Evolutionary conservation across 129 eudicot genomes (phyloP).

Genomic region (Arctium lappa): DNA sequence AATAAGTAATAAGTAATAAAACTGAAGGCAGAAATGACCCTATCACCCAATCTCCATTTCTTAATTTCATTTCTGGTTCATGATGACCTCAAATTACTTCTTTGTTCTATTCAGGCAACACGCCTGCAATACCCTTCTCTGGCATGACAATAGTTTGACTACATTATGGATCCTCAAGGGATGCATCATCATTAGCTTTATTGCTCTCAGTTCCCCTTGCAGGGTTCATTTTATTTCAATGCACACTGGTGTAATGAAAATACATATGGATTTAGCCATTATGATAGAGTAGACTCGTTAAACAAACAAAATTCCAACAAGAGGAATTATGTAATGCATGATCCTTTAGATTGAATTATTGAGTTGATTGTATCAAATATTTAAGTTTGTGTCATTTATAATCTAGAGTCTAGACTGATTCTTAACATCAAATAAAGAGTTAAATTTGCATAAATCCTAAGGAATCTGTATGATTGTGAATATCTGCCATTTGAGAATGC

Average conservation of each 20-base stretch:
- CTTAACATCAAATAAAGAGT: not conserved
- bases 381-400: not conserved
- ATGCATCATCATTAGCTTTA: no score
- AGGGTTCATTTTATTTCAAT: no score
- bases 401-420: not conserved
- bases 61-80: no score
- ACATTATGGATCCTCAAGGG: no score
- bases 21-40: no score
- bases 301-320: not conserved
- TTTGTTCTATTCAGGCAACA: no score
- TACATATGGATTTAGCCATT: not conserved
- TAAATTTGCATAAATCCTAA: not conserved
- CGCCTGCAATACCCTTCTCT: no score
- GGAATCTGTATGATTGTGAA: not conserved
- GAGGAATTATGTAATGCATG: not conserved
- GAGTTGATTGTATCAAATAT: not conserved
- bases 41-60: no score
- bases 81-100: no score
- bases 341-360: not conserved
- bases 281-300: not conserved
- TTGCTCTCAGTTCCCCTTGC: no score
- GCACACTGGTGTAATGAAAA: not conserved
- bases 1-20: no score
- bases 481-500: not conserved
- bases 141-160: no score